These are phyloP conservation scores for Hortaea werneckii DNA, from an alignment of 2,329 filamentous ascomycete genomes.

Conservation along the genomic window DNA sequence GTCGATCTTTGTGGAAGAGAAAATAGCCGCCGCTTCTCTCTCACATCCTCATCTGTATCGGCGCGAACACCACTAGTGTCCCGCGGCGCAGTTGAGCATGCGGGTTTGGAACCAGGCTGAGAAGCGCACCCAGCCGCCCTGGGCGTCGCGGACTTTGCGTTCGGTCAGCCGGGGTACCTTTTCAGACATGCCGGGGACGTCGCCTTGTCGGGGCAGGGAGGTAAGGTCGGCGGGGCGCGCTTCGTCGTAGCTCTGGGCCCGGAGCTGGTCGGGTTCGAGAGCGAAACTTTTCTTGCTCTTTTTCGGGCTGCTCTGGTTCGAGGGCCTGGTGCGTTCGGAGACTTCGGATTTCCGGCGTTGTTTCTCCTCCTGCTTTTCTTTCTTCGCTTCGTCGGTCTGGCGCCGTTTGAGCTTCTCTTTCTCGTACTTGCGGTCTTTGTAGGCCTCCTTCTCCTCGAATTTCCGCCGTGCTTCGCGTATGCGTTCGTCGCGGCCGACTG, in stretches of 20 bases:
- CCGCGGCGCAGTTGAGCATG: constrained; percentile 37
- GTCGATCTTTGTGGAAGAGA: too few relatives aligned
- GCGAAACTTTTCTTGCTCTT: constrained; percentile 11
- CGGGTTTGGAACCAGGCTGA: constrained; percentile 47
- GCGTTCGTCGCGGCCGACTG: constrained; percentile 44
- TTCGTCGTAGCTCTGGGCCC: constrained; percentile 17
- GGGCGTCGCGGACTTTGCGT: constrained; percentile 26
- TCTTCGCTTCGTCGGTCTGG: constrained; percentile 35
- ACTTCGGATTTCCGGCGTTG: constrained; percentile 33
- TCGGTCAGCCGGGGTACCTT: constrained; percentile 24
- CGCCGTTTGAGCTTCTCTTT: constrained; percentile 40
- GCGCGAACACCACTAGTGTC: too few relatives aligned
- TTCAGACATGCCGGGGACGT: constrained; percentile 16
- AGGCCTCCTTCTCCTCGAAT: constrained; percentile 50
- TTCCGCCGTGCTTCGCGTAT: constrained; percentile 47
- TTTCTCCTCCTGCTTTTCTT: constrained; percentile 33
- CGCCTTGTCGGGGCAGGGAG: constrained; percentile 15
- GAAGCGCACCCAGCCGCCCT: constrained; percentile 43
- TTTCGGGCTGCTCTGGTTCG: constrained; percentile 13
- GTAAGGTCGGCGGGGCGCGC: constrained; percentile 15
- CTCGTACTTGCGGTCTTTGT: constrained; percentile 45
- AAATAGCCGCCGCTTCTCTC: too few relatives aligned
- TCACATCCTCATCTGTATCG: too few relatives aligned
- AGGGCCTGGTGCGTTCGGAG: constrained; percentile 2
- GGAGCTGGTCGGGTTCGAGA: constrained; percentile 10